These are phyloP conservation scores for Penicillium lividum DNA, from an alignment of 495 filamentous ascomycete species.

Conservation along the genomic window DNA sequence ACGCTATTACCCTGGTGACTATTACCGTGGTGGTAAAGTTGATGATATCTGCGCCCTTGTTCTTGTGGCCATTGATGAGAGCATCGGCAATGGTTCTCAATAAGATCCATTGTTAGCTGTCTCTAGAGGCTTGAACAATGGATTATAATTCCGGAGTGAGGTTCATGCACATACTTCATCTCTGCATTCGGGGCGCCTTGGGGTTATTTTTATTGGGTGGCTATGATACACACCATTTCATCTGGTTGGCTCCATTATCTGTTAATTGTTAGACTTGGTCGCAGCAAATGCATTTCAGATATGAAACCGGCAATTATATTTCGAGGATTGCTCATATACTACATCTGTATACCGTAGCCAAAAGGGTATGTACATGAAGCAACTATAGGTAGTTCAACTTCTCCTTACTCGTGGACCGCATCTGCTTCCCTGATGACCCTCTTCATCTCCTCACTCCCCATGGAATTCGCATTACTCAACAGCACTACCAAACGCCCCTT, in stretches of 20 bases:
- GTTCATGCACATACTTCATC: slow-evolving; percentile 3
- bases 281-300: not conserved
- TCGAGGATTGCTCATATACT: too few relatives aligned
- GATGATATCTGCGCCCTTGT: slow-evolving; percentile 88
- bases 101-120: not conserved
- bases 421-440: not conserved
- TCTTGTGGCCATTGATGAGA: slow-evolving; percentile 61
- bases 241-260: not conserved
- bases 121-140: not conserved
- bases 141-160: not conserved
- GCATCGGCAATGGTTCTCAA: slow-evolving; percentile 1
- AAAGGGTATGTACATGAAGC: too few relatives aligned
- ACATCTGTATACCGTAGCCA: too few relatives aligned
- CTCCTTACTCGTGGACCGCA: not conserved
- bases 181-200: slow-evolving; percentile 19
- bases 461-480: slow-evolving; percentile 3
- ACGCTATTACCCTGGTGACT: slow-evolving; percentile 77
- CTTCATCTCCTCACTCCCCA: slow-evolving; percentile 13
- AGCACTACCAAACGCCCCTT: slow-evolving; percentile 19
- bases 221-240: not conserved
- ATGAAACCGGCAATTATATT: not conserved
- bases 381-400: too few relatives aligned
- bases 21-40: slow-evolving; percentile 83
- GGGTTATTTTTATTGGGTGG: slow-evolving; percentile 14
- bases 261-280: not conserved